Evolutionary conservation across 352 stramenopile species (phyloP).

Genomic region (Phytophthora agathidicida): DNA sequence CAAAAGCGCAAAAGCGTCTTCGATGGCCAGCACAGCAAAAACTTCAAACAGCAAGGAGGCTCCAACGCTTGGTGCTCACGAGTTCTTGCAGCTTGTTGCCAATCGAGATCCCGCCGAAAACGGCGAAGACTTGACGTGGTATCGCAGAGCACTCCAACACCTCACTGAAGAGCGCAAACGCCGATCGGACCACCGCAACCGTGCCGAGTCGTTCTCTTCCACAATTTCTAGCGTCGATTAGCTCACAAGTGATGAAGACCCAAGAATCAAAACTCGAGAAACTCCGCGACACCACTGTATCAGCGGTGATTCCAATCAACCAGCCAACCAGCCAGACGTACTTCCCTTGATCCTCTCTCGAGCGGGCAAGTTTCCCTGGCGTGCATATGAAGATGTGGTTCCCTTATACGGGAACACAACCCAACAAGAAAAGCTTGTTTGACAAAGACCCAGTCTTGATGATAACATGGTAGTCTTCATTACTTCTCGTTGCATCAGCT

Average conservation of each 20-base stretch:
- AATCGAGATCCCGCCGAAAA: conserved; percentile 26
- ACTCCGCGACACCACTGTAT: background rate
- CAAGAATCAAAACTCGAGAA: conserved; percentile 3
- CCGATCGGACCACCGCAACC: conserved; percentile 12
- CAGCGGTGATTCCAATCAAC: conserved; percentile 5
- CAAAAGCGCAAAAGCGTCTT: background rate
- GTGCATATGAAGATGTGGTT: conserved; percentile 1
- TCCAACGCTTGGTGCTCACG: conserved; percentile 5
- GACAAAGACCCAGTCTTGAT: too few relatives aligned
- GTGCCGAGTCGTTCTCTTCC: conserved; percentile 38
- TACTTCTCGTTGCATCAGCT: too few relatives aligned
- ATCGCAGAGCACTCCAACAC: conserved; percentile 36
- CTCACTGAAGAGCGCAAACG: conserved; percentile 42
- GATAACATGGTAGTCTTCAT: too few relatives aligned
- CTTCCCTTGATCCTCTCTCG: background rate
- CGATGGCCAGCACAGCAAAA: background rate
- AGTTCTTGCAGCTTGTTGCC: conserved; percentile 35
- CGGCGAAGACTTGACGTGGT: conserved; percentile 29
- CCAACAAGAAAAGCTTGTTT: conserved; percentile 8
- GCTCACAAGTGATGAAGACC: background rate
- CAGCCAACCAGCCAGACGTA: conserved; percentile 12
- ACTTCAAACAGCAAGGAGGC: conserved; percentile 1
- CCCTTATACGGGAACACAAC: conserved; percentile 3
- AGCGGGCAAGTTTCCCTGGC: conserved; percentile 12
- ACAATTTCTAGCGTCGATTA: conserved; percentile 38